phyloP scores from a whole-genome alignment of 2,329 filamentous ascomycete genomes.

The Apiospora hydei region DNA sequence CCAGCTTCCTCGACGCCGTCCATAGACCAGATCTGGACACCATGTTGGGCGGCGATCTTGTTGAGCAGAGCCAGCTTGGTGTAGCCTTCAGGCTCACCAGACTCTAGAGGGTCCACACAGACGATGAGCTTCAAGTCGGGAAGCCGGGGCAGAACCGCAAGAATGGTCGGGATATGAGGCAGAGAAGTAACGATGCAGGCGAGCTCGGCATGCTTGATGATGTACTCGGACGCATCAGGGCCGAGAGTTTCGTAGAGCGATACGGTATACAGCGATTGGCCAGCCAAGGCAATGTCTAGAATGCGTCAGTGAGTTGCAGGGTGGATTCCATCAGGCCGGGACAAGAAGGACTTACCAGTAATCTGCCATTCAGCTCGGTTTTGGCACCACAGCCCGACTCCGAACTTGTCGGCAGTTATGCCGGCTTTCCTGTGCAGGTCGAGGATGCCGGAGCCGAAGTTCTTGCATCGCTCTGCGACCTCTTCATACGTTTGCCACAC shows the following conservation, averaged over 20 bases:
- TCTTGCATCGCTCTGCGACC: constrained; percentile 78
- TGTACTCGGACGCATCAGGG: constrained; percentile 90
- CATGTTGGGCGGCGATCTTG: constrained; percentile 74
- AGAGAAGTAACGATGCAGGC: constrained; percentile 79
- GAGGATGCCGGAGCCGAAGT: constrained; percentile 85
- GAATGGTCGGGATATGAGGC: constrained; percentile 79
- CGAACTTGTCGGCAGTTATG: constrained; percentile 71
- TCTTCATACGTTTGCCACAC: constrained; percentile 85
- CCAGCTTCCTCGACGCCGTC: constrained; percentile 84
- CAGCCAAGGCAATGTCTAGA: constrained; percentile 82
- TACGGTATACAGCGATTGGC: constrained; percentile 87
- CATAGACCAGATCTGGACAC: constrained; percentile 81
- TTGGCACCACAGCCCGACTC: constrained; percentile 84
- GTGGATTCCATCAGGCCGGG: neutral
- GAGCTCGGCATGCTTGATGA: constrained; percentile 88
- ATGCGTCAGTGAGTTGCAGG: constrained; percentile 28
- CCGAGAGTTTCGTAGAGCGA: constrained; percentile 97
- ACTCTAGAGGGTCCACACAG: constrained; percentile 82
- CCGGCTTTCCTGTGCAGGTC: constrained; percentile 80
- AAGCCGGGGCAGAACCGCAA: constrained; percentile 79
- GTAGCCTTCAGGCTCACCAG: constrained; percentile 76
- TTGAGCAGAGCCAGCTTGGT: constrained; percentile 84
- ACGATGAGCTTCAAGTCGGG: constrained; percentile 88
- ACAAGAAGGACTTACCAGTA: constrained; percentile 58
- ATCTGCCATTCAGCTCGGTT: constrained; percentile 92